Conservation (phyloP, 2,329 filamentous ascomycete species). For the Nemania abortiva region DNA sequence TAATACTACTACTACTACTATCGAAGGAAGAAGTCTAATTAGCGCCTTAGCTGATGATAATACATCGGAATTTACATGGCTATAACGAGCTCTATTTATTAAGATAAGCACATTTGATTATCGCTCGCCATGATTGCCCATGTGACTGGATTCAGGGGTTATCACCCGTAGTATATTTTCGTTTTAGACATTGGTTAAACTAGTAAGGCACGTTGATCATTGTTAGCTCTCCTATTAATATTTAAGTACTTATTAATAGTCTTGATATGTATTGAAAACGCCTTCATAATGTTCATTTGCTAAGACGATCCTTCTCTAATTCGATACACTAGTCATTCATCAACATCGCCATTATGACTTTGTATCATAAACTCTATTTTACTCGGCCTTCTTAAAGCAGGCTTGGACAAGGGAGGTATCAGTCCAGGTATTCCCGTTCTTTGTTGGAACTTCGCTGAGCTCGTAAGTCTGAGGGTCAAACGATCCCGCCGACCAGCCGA, state of each 20-base stretch:
- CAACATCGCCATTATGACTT: neutral
- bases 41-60: no score
- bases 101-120: no score
- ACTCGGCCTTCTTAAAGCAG: slow-evolving; percentile 39
- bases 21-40: no score
- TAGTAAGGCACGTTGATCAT: neutral
- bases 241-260: neutral
- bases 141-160: neutral
- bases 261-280: neutral
- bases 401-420: slow-evolving; percentile 39
- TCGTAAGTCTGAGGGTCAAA: slow-evolving; percentile 43
- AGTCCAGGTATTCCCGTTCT: slow-evolving; percentile 40
- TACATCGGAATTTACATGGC: no score
- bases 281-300: neutral
- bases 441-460: slow-evolving; percentile 42
- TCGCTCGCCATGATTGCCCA: no score
- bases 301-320: neutral
- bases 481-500: slow-evolving; percentile 46
- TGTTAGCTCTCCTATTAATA: neutral
- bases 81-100: no score
- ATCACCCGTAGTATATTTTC: neutral
- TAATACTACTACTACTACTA: no score
- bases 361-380: neutral
- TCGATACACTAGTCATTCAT: neutral
- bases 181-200: neutral